Conservation (phyloP, 176 grass and related monocot genomes). For the Ensete glaucum region DNA sequence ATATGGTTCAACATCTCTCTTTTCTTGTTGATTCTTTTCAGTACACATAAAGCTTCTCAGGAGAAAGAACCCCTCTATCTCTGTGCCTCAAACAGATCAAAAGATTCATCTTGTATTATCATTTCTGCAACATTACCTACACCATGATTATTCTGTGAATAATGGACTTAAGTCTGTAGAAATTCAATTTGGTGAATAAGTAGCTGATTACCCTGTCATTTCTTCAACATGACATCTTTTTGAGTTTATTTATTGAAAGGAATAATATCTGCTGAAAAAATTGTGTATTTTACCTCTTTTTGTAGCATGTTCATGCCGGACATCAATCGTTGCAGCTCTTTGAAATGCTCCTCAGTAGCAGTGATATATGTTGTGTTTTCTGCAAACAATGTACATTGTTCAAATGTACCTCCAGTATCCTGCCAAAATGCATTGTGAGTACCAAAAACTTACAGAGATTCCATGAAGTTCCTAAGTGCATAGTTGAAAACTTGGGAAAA, state of each 20-base stretch:
- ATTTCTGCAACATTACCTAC: too few relatives aligned
- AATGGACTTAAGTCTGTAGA: too few relatives aligned
- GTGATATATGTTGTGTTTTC: constrained; percentile 25
- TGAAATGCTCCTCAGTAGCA: constrained; percentile 41
- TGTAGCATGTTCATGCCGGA: constrained; percentile 60
- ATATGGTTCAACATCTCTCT: too few relatives aligned
- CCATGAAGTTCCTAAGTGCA: neutral
- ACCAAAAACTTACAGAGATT: constrained; percentile 19
- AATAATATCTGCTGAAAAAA: neutral
- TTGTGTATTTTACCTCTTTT: constrained; percentile 53
- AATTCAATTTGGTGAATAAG: too few relatives aligned
- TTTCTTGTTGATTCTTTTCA: too few relatives aligned
- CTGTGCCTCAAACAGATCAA: too few relatives aligned
- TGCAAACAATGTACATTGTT: constrained; percentile 13
- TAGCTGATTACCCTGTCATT: too few relatives aligned
- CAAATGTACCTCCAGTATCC: constrained; percentile 31
- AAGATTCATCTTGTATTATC: too few relatives aligned
- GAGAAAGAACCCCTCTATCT: too few relatives aligned
- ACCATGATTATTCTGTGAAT: too few relatives aligned
- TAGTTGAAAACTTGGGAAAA: neutral
- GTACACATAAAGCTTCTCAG: too few relatives aligned
- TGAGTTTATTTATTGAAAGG: neutral
- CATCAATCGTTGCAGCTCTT: constrained; percentile 61
- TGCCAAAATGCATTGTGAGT: constrained; percentile 23
- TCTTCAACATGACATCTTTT: too few relatives aligned